phyloP scores from a whole-genome alignment of 164 flowering plant genomes.

The Euptelea pleiosperma region DNA sequence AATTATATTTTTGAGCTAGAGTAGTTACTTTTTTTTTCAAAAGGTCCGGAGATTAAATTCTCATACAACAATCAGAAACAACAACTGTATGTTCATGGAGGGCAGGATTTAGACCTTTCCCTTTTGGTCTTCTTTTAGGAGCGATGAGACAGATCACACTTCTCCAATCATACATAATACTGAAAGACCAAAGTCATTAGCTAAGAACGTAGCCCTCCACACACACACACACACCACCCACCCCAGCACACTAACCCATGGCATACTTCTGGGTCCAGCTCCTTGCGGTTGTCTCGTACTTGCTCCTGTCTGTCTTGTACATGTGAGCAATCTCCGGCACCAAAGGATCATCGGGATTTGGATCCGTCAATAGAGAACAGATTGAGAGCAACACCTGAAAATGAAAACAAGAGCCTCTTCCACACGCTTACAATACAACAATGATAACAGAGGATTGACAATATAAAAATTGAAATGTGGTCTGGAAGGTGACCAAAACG shows the following conservation, averaged over 20 bases:
- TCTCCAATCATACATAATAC: conserved; percentile 21
- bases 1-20: not conserved
- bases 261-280: conserved; percentile 62
- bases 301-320: conserved; percentile 34
- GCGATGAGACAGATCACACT: conserved; percentile 14
- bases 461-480: too few species aligned
- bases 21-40: not conserved
- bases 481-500: too few species aligned
- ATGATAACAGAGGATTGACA: not conserved
- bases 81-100: conserved; percentile 17
- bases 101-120: conserved; percentile 19
- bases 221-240: not conserved
- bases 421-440: conserved; percentile 6
- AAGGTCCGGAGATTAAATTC: conserved; percentile 9
- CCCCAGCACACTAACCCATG: conserved; percentile 43
- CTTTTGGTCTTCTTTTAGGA: conserved; percentile 18
- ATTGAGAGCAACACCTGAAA: conserved; percentile 35
- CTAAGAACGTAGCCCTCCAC: conserved; percentile 21
- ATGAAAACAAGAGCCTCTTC: conserved; percentile 3
- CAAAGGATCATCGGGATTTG: conserved; percentile 34
- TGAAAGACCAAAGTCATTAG: conserved; percentile 15
- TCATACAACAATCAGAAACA: conserved; percentile 24
- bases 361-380: conserved; percentile 31
- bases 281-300: conserved; percentile 42
- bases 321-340: conserved; percentile 37